Conservation (phyloP, 257 asterid species). For the Coffea canephora region DNA sequence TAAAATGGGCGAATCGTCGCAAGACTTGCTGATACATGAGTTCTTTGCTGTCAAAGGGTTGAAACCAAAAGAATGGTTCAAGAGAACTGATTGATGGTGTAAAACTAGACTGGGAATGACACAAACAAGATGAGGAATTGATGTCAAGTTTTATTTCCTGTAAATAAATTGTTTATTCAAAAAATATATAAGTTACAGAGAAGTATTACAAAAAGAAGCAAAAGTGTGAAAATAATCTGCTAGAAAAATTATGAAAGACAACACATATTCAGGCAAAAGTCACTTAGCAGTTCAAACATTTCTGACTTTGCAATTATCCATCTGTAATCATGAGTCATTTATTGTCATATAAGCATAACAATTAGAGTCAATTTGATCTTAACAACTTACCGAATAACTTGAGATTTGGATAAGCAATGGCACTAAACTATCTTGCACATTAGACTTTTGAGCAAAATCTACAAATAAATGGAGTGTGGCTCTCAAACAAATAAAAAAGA, state of each 20-base stretch:
- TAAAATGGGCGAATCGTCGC: conserved; percentile 86
- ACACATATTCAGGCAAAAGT: not conserved
- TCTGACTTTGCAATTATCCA: not conserved
- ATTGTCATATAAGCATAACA: not conserved
- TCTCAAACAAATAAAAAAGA: not conserved
- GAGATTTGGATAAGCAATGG: no score
- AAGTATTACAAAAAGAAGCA: not conserved
- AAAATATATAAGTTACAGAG: not conserved
- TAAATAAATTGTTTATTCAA: not conserved
- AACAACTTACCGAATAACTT: not conserved
- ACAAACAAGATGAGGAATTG: not conserved
- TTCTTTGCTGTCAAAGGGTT: conserved; percentile 68
- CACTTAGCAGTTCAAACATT: not conserved
- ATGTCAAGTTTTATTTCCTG: not conserved
- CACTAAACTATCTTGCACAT: not conserved
- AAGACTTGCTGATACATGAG: conserved; percentile 96
- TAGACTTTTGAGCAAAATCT: not conserved
- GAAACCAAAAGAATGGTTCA: conserved; percentile 13
- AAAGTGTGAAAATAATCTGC: not conserved
- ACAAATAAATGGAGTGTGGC: not conserved
- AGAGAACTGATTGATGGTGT: not conserved
- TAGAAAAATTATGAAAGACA: not conserved
- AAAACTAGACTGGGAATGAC: not conserved
- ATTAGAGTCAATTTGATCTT: not conserved
- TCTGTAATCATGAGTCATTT: not conserved